A percentile compares a stretch with the other conserved stretches of the same genome.
Conservation (phyloP, 1,284 basidiomycete species). For the Apiotrichum laibachii region DNA sequence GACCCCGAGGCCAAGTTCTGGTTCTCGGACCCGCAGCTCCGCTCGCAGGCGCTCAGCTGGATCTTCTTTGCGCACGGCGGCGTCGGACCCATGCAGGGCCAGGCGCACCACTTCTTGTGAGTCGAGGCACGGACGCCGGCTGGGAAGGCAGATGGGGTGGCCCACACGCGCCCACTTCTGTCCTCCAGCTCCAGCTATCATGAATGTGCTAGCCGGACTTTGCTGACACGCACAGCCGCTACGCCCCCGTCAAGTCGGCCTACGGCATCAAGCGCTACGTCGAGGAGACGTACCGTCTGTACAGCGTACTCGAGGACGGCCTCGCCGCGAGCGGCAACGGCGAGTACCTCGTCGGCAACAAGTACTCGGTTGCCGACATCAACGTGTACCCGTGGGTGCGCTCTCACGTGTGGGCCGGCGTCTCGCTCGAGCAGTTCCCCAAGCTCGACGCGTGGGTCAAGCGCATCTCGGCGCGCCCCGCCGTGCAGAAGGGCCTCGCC, state of each 20-base stretch:
- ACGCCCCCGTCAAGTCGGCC: slow-evolving; percentile 51
- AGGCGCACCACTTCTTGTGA: slow-evolving; percentile 51
- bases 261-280: slow-evolving; percentile 62
- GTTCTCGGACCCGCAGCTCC: slow-evolving; percentile 55
- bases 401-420: slow-evolving; percentile 54
- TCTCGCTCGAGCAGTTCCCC: slow-evolving; percentile 61
- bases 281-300: slow-evolving; percentile 73
- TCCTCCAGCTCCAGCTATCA: too few relatives aligned
- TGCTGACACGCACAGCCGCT: slow-evolving; percentile 28
- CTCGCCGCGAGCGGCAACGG: slow-evolving; percentile 52
- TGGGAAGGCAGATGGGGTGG: too few relatives aligned
- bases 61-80: slow-evolving; percentile 64
- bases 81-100: slow-evolving; percentile 56
- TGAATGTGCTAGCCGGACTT: too few relatives aligned
- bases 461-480: slow-evolving; percentile 53
- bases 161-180: too few relatives aligned
- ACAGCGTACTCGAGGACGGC: slow-evolving; percentile 69
- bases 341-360: slow-evolving; percentile 65
- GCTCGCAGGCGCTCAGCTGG: slow-evolving; percentile 68
- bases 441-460: slow-evolving; percentile 58
- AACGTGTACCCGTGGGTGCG: slow-evolving; percentile 56
- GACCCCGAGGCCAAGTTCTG: slow-evolving; percentile 58
- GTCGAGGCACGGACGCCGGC: slow-evolving; percentile 5
- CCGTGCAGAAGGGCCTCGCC: slow-evolving; percentile 50
- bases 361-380: slow-evolving; percentile 60